Conservation (phyloP, 164 flowering plant genomes). For the Chimonanthus praecox region DNA sequence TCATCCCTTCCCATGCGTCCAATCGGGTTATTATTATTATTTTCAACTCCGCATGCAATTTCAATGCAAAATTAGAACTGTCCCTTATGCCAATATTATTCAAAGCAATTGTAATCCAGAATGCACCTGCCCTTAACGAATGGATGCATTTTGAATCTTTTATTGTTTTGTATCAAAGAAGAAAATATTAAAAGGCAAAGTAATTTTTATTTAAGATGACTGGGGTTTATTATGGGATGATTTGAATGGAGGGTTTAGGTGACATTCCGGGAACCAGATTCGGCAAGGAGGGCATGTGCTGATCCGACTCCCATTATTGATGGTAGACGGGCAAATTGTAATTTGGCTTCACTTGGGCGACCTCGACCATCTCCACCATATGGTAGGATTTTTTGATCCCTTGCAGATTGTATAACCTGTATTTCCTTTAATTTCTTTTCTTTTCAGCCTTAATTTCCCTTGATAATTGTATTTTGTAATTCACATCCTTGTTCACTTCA, state of each 20-base stretch:
- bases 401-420: neutral
- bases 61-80: no score
- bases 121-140: neutral
- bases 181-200: neutral
- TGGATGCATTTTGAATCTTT: slow-evolving; percentile 6
- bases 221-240: slow-evolving; percentile 23
- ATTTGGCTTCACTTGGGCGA: slow-evolving; percentile 88
- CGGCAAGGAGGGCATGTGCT: slow-evolving; percentile 77
- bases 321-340: slow-evolving; percentile 84
- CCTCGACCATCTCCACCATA: slow-evolving; percentile 55
- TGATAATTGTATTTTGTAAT: no score
- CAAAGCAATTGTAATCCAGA: neutral
- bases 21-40: no score
- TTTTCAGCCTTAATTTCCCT: no score
- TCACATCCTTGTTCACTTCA: no score
- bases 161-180: neutral
- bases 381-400: neutral
- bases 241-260: slow-evolving; percentile 79
- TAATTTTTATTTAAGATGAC: slow-evolving; percentile 22
- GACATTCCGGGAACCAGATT: slow-evolving; percentile 82
- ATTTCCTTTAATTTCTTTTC: no score
- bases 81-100: neutral
- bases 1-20: neutral
- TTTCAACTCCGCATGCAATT: neutral
- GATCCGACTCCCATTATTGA: slow-evolving; percentile 82